Percentiles rank a stretch among this genome's conserved stretches.
Evolutionary conservation across 805 yeast genomes (phyloP).

Genomic region (Yarrowia sp.): DNA sequence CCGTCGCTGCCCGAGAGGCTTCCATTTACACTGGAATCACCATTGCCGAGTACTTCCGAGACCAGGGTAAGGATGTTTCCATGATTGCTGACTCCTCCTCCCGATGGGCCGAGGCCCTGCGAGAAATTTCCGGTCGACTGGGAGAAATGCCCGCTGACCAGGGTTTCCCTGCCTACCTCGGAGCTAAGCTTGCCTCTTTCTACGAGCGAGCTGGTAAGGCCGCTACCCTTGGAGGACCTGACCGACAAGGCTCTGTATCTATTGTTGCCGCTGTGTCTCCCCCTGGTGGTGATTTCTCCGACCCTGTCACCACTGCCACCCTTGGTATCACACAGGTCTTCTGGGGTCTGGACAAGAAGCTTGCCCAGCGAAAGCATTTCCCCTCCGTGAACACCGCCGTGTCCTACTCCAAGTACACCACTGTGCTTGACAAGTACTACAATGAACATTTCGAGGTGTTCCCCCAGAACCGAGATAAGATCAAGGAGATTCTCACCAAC

Average conservation of each 20-base stretch:
- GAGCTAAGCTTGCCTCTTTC: constrained; percentile 98
- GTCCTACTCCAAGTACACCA: constrained; percentile 96
- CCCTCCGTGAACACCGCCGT: constrained; percentile 97
- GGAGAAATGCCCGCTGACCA: constrained; percentile 99
- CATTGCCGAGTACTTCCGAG: constrained; percentile 98
- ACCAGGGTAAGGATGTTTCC: constrained; percentile 98
- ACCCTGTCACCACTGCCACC: constrained; percentile 98
- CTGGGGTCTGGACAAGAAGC: constrained; percentile 99
- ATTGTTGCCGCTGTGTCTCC: constrained; percentile 99
- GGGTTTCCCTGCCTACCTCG: constrained; percentile 99
- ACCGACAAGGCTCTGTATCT: constrained; percentile 97
- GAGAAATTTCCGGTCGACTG: constrained; percentile 99
- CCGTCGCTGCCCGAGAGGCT: constrained; percentile 99
- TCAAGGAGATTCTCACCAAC: constrained; percentile 91
- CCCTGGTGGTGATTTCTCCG: constrained; percentile 99
- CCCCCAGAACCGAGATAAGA: constrained; percentile 86
- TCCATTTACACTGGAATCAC: constrained; percentile 99
- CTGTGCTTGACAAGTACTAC: constrained; percentile 83
- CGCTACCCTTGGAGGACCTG: constrained; percentile 92
- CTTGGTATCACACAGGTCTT: constrained; percentile 99
- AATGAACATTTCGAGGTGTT: constrained; percentile 88
- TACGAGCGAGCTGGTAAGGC: constrained; percentile 99
- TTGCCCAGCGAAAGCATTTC: constrained; percentile 99
- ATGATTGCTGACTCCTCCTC: constrained; percentile 99
- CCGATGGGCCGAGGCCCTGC: constrained; percentile 99